These are phyloP conservation scores for Eucalyptus camaldulensis DNA, from an alignment of 345 rosid genomes.

Conservation along the genomic window DNA sequence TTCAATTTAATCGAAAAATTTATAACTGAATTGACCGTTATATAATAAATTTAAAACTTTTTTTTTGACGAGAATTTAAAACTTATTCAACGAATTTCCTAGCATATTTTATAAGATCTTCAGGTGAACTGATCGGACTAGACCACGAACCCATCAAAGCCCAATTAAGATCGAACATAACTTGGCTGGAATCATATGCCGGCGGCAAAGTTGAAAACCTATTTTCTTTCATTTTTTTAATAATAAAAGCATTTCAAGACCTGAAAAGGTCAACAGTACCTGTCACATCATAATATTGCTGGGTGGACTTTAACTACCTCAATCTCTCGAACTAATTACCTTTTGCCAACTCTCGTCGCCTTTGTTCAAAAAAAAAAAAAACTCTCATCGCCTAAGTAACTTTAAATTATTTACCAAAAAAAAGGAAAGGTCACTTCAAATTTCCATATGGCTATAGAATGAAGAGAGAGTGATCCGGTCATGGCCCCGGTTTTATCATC, in stretches of 20 bases:
- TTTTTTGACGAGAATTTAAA: no score
- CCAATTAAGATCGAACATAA: neutral
- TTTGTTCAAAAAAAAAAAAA: no score
- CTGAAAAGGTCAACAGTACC: neutral
- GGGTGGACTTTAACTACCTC: neutral
- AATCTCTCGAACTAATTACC: no score
- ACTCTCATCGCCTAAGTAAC: neutral
- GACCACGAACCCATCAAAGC: neutral
- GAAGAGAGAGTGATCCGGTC: neutral
- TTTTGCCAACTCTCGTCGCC: neutral
- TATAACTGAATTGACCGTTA: fast-evolving
- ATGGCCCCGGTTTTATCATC: neutral
- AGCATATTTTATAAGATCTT: neutral
- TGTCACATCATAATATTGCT: neutral
- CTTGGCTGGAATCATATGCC: neutral
- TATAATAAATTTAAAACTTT: no score
- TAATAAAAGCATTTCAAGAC: neutral
- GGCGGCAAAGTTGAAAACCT: neutral
- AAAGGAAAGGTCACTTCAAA: no score
- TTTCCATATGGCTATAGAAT: neutral
- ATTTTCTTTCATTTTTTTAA: no score
- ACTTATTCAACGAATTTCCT: neutral
- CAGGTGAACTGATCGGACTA: neutral
- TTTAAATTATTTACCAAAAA: no score
- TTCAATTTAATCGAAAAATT: no score